Conservation (phyloP, 345 rosid genomes). For the Pistacia vera region DNA sequence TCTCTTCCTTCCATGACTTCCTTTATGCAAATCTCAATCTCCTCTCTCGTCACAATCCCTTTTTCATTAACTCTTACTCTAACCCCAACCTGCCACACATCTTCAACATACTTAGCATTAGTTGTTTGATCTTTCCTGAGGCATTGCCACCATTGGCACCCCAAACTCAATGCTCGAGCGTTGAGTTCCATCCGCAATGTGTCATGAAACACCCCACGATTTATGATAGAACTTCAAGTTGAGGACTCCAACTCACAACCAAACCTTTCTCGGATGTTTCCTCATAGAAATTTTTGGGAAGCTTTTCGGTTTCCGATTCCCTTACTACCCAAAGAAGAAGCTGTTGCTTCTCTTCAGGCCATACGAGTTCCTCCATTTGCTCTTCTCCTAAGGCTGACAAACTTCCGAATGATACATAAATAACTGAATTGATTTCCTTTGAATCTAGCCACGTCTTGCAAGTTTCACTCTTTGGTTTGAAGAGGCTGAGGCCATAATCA, state of each 20-base stretch:
- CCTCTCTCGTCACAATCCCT: slow-evolving; percentile 24
- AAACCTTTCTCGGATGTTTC: slow-evolving; percentile 40
- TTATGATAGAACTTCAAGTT: slow-evolving; percentile 50
- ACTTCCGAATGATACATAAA: slow-evolving; percentile 66
- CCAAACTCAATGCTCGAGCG: slow-evolving; percentile 57
- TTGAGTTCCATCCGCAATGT: slow-evolving; percentile 47
- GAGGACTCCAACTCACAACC: slow-evolving; percentile 54
- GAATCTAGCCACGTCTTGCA: slow-evolving; percentile 47
- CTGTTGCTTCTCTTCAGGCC: slow-evolving; percentile 36
- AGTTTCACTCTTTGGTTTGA: slow-evolving; percentile 28
- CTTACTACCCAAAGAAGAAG: slow-evolving; percentile 62
- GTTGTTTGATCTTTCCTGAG: slow-evolving; percentile 65
- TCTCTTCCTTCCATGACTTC: slow-evolving; percentile 22
- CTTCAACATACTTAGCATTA: slow-evolving; percentile 31
- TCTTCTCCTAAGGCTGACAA: slow-evolving; percentile 36
- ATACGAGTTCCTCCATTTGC: slow-evolving; percentile 54
- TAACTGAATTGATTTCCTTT: slow-evolving; percentile 44
- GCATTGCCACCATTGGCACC: slow-evolving; percentile 66
- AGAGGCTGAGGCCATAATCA: slow-evolving; percentile 36
- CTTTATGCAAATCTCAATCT: slow-evolving; percentile 11
- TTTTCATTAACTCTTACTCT: slow-evolving; percentile 24
- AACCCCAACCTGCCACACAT: slow-evolving; percentile 30
- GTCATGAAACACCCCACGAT: slow-evolving; percentile 14
- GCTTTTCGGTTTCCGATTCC: slow-evolving; percentile 45
- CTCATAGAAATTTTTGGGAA: slow-evolving; percentile 33